Evolutionary conservation across 139 green algal genomes (phyloP).

Genomic region (Chlamydomonas schloesseri): DNA sequence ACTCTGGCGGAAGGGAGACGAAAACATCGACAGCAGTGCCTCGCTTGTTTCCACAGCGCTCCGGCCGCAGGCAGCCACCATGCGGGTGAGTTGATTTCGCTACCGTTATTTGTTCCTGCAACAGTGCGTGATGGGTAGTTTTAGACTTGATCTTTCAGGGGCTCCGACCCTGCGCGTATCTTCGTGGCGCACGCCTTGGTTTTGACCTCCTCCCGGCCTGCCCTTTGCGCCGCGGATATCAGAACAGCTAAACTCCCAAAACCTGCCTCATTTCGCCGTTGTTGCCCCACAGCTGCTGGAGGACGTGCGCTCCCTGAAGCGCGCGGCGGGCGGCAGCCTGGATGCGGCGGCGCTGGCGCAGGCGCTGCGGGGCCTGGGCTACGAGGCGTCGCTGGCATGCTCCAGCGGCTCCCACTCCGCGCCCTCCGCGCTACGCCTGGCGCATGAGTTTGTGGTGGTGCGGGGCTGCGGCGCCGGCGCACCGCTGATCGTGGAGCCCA

Average conservation of each 20-base stretch:
- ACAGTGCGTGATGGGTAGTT: too few species aligned
- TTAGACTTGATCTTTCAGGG: too few species aligned
- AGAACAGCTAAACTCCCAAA: too few species aligned
- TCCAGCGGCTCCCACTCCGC: slow-evolving; percentile 1
- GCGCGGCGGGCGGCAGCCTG: neutral
- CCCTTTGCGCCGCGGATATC: too few species aligned
- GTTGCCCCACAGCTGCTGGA: slow-evolving; percentile 7
- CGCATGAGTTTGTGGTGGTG: slow-evolving; percentile 30
- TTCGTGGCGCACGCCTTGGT: too few species aligned
- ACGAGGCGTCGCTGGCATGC: neutral
- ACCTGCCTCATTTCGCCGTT: neutral
- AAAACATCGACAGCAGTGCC: too few species aligned
- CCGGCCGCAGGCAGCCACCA: neutral
- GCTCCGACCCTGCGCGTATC: too few species aligned
- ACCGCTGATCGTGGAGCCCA: slow-evolving; percentile 11
- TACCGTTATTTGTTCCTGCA: too few species aligned
- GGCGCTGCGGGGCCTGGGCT: slow-evolving; percentile 6
- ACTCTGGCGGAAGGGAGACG: too few species aligned
- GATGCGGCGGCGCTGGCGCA: neutral
- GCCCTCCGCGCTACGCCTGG: neutral
- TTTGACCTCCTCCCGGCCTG: too few species aligned
- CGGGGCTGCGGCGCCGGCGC: neutral
- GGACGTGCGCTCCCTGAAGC: slow-evolving; percentile 26
- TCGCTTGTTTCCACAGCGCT: too few species aligned
- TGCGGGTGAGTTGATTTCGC: neutral